Evolutionary conservation across 2,329 filamentous ascomycete genomes (phyloP).

Genomic region (Myriosclerotinia duriaeana): DNA sequence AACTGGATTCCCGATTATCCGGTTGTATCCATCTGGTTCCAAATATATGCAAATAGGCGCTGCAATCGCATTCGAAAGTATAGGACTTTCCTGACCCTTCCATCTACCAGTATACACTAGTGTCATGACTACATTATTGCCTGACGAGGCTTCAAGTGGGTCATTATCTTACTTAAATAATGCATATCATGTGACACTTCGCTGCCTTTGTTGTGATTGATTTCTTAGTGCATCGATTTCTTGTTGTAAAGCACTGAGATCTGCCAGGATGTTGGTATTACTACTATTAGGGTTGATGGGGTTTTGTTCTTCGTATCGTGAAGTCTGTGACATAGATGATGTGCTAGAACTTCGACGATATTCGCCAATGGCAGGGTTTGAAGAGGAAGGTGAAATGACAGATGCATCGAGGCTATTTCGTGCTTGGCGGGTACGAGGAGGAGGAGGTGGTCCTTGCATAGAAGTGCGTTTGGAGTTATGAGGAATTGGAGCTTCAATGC

Average conservation of each 20-base stretch:
- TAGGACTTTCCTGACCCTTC: background rate
- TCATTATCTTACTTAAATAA: background rate
- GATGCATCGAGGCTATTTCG: slow-evolving; percentile 34
- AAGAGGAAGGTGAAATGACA: slow-evolving; percentile 27
- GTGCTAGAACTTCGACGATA: slow-evolving; percentile 30
- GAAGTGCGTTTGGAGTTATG: slow-evolving; percentile 33
- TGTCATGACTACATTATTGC: background rate
- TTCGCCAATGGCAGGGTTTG: slow-evolving; percentile 35
- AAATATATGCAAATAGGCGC: background rate
- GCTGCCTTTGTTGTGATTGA: slow-evolving; percentile 36
- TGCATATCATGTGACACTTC: slow-evolving; percentile 19
- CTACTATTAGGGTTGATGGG: slow-evolving; percentile 40
- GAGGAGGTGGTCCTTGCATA: slow-evolving; percentile 37
- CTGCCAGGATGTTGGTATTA: slow-evolving; percentile 63
- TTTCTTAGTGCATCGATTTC: slow-evolving; percentile 70
- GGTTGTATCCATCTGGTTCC: background rate
- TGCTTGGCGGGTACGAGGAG: slow-evolving; percentile 47
- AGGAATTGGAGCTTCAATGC: slow-evolving; percentile 31
- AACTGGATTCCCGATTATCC: background rate
- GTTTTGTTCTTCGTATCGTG: slow-evolving; percentile 34
- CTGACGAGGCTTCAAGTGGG: background rate
- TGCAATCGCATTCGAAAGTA: background rate
- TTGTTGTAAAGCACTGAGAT: slow-evolving; percentile 68
- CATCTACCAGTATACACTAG: background rate
- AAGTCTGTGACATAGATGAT: slow-evolving; percentile 30